Evolutionary conservation across 441 rosid genomes (phyloP), one percentile per base, ranked within the genome.

Genomic region (Pelargonium myrrhifolium): DNA sequence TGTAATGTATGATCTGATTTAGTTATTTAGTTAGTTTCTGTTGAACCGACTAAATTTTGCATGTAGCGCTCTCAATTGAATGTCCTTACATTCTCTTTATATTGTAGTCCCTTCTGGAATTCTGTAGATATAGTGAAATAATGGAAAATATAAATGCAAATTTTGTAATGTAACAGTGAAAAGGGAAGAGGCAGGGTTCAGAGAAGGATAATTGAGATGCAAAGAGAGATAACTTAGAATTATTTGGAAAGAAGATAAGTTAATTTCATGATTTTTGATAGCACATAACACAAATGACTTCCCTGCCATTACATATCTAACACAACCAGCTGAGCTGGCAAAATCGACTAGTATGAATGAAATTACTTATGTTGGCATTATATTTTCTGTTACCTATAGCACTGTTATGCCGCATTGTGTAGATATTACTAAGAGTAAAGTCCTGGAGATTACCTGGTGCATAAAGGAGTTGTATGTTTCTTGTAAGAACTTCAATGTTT

Each of bases 381-480:
- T 28, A 31, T 58, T 58, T 22, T 31, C 62, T 21, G 62, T 22
- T 22, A 58, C 62, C 28, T 58, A 58, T 58, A 53, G n/a, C 31
- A 22, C 24, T 60, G 64, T 60, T 24, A 15, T 8, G 28, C 61
- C 12, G 24, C 64, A 24, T 21, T 58, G 22, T 8, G 4, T 21
- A 22, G 8, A 58, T 60, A 18, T 8, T 26, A 60, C 12, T 22
- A 10, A 58, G 62, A 60, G 39, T 24, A 60, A 15, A 60, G 17
- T 60, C 18, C 64, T 14, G 24, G 14, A 60, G 39, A 60, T 6
- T 35, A 60, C 39, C 64, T 60, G 26, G 39, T 60, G 39, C 17
- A 15, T 60, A 11, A 60, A 26, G 64, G 64, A 24, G 64, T 60
- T 26, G 18, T 26, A 14, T 60, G 39, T 60, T 12, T 60, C 64